A percentile compares a stretch with the other conserved stretches of the same genome.
phyloP scores from a whole-genome alignment of 2,329 filamentous ascomycete genomes.

The Aureobasidium sp. region DNA sequence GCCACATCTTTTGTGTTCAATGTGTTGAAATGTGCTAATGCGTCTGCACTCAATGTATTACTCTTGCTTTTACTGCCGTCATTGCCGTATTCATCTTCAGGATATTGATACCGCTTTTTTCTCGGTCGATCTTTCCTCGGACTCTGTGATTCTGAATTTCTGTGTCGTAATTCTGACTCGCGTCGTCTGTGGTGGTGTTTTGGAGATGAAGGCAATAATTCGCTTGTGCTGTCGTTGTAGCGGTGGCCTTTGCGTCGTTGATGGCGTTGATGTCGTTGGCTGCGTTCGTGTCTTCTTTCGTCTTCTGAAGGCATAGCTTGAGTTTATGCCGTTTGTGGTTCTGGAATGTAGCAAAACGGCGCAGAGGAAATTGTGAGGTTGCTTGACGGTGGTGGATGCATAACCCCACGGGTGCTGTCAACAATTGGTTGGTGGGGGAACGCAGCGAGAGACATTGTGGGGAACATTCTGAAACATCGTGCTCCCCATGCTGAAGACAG shows the following conservation, averaged over 20 bases:
- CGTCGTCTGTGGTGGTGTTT: neutral
- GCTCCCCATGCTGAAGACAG: no score
- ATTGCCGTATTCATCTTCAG: neutral
- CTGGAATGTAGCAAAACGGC: neutral
- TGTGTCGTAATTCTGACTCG: no score
- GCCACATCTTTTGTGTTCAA: slow-evolving; percentile 15
- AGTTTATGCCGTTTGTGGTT: neutral
- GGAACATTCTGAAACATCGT: neutral
- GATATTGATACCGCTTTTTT: neutral
- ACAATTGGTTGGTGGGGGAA: slow-evolving; percentile 2
- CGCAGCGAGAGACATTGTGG: neutral
- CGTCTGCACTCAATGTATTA: slow-evolving; percentile 45
- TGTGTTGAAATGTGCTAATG: slow-evolving; percentile 60
- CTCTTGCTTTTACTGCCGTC: slow-evolving; percentile 20
- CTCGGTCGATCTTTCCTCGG: slow-evolving; percentile 1
- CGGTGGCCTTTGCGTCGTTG: slow-evolving; percentile 28
- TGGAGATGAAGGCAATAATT: neutral
- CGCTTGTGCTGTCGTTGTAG: slow-evolving; percentile 30
- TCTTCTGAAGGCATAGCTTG: slow-evolving; percentile 18
- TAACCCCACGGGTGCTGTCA: neutral
- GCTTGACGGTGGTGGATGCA: neutral
- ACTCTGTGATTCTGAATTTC: neutral
- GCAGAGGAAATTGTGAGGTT: neutral
- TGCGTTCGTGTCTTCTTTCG: slow-evolving; percentile 18
- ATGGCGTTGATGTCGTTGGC: slow-evolving; percentile 21